Percentiles rank a stretch among this genome's conserved stretches.
phyloP scores from a whole-genome alignment of 306 rosid genomes.

The Sphenostylis stenocarpa region DNA sequence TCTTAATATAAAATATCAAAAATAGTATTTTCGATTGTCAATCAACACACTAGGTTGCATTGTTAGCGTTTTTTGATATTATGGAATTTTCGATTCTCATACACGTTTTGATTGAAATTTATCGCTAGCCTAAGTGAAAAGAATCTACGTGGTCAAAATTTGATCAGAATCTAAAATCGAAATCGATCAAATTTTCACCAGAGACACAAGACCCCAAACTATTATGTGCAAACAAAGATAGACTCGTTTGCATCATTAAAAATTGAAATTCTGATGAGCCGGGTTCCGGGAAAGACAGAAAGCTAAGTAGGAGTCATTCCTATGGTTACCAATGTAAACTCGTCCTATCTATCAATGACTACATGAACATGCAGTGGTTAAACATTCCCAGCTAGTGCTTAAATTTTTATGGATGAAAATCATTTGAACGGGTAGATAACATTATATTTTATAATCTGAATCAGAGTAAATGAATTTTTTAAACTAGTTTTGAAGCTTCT shows the following conservation, averaged over 20 bases:
- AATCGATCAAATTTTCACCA: too few relatives aligned
- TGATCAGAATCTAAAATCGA: too few relatives aligned
- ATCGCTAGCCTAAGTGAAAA: too few relatives aligned
- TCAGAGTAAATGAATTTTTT: neutral
- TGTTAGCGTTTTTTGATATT: too few relatives aligned
- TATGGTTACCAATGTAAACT: neutral
- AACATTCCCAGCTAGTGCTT: neutral
- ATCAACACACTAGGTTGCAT: too few relatives aligned
- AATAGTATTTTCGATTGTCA: too few relatives aligned
- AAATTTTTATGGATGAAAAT: neutral
- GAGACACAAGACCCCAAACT: too few relatives aligned
- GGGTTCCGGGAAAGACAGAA: neutral
- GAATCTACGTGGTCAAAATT: too few relatives aligned
- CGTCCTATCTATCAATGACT: neutral
- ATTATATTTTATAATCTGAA: neutral
- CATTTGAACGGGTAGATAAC: neutral
- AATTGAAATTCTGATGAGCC: neutral
- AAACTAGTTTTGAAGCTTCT: neutral
- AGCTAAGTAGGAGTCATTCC: neutral
- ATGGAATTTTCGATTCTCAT: too few relatives aligned
- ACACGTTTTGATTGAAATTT: too few relatives aligned
- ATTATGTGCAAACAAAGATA: neutral
- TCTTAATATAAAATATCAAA: too few relatives aligned
- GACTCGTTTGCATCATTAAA: neutral
- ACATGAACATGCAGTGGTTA: neutral